Evolutionary conservation across 2,329 filamentous ascomycete species (phyloP).

Genomic region (Akanthomyces lecanii): DNA sequence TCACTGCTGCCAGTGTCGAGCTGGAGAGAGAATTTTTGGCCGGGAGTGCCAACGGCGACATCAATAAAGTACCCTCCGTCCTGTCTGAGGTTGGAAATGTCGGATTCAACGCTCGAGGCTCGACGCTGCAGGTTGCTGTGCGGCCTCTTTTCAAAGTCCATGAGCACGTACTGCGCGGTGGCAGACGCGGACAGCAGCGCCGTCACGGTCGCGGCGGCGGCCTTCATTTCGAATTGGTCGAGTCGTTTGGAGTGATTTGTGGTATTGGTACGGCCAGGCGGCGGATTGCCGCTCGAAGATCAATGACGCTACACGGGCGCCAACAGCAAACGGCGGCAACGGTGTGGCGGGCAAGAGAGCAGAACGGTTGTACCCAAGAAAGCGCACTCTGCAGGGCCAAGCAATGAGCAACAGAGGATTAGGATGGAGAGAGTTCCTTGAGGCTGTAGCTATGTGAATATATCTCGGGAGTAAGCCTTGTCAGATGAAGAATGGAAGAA

Average conservation of each 20-base stretch:
- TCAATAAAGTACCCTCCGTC: slow-evolving; percentile 53
- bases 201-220: slow-evolving; percentile 9
- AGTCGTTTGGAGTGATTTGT: neutral
- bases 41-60: slow-evolving; percentile 53
- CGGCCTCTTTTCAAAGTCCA: slow-evolving; percentile 41
- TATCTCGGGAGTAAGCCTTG: neutral
- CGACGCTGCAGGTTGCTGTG: slow-evolving; percentile 34
- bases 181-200: slow-evolving; percentile 18
- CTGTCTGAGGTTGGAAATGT: slow-evolving; percentile 41
- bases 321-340: slow-evolving; percentile 1
- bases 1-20: slow-evolving; percentile 64
- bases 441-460: neutral
- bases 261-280: neutral
- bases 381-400: neutral
- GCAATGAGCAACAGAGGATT: neutral
- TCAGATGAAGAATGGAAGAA: slow-evolving; percentile 5
- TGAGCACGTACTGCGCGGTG: slow-evolving; percentile 39
- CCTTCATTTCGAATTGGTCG: slow-evolving; percentile 3
- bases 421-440: neutral
- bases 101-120: slow-evolving; percentile 37
- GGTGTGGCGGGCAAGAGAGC: neutral
- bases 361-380: neutral
- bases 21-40: slow-evolving; percentile 53
- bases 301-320: neutral
- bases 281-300: neutral